These are phyloP conservation scores for Didymella arachidicola DNA, from an alignment of 2,329 filamentous ascomycete species.

Conservation along the genomic window DNA sequence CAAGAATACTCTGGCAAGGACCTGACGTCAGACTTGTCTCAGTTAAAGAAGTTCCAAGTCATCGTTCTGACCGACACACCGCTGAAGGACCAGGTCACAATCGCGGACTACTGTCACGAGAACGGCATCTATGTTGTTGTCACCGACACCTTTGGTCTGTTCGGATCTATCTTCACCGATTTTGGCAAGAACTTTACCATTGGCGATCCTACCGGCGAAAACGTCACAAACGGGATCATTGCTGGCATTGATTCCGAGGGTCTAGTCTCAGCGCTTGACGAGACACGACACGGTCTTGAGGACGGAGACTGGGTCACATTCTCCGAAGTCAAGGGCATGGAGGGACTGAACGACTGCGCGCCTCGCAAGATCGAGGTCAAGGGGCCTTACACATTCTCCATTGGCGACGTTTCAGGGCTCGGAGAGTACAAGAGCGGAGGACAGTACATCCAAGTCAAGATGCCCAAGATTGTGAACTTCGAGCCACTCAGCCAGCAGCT, in stretches of 20 bases:
- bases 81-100: slow-evolving; percentile 78
- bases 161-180: slow-evolving; percentile 95
- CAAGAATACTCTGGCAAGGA: slow-evolving; percentile 71
- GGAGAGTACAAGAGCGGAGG: slow-evolving; percentile 89
- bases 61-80: slow-evolving; percentile 88
- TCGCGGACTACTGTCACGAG: slow-evolving; percentile 92
- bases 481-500: slow-evolving; percentile 79
- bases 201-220: slow-evolving; percentile 89
- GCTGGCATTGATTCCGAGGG: slow-evolving; percentile 90
- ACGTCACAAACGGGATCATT: slow-evolving; percentile 84
- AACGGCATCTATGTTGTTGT: slow-evolving; percentile 92
- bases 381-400: slow-evolving; percentile 94
- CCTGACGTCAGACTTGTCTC: slow-evolving; percentile 76
- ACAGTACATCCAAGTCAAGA: slow-evolving; percentile 95
- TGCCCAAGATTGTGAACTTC: slow-evolving; percentile 93
- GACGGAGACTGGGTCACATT: slow-evolving; percentile 98
- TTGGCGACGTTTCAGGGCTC: slow-evolving; percentile 87
- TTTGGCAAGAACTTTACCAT: slow-evolving; percentile 95
- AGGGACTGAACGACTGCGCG: slow-evolving; percentile 79
- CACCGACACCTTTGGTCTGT: slow-evolving; percentile 90
- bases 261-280: slow-evolving; percentile 89
- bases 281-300: slow-evolving; percentile 92
- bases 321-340: slow-evolving; percentile 91
- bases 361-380: slow-evolving; percentile 93
- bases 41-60: slow-evolving; percentile 90